phyloP scores from a whole-genome alignment of 768 basidiomycete species.

The Scleroderma bovista region DNA sequence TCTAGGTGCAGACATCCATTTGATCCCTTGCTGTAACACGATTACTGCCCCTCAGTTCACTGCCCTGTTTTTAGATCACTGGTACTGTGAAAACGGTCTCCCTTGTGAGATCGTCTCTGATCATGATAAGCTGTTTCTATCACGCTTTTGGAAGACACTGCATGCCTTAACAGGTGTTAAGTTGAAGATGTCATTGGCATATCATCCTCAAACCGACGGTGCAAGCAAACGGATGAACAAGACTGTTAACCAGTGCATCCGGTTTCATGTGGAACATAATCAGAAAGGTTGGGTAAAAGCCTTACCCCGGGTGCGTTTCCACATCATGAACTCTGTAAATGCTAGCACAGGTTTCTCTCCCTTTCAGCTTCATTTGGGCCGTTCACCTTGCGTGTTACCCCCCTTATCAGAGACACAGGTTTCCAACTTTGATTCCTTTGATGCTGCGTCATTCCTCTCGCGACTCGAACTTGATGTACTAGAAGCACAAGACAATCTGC shows the following conservation, averaged over 20 bases:
- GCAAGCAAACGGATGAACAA: constrained; percentile 29
- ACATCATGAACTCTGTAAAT: constrained; percentile 30
- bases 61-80: constrained; percentile 18
- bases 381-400: constrained; percentile 17
- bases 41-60: constrained; percentile 15
- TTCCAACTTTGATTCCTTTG: neutral
- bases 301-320: constrained; percentile 26
- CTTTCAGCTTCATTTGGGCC: constrained; percentile 26
- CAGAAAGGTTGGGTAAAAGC: constrained; percentile 27
- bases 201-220: constrained; percentile 36
- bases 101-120: constrained; percentile 27
- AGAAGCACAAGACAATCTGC: constrained; percentile 31
- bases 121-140: constrained; percentile 29
- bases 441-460: neutral
- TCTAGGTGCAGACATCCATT: constrained; percentile 16
- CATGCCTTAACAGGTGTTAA: constrained; percentile 18
- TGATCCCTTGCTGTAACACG: constrained; percentile 5
- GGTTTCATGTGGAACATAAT: constrained; percentile 17
- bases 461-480: constrained; percentile 14
- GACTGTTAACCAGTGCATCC: constrained; percentile 23
- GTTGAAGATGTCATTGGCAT: constrained; percentile 29
- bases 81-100: constrained; percentile 30
- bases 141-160: constrained; percentile 25
- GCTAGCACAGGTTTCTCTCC: constrained; percentile 25
- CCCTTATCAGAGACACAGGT: constrained; percentile 5